phyloP scores from a whole-genome alignment of 2,329 filamentous ascomycete genomes.

The Exserohilum rostratum region DNA sequence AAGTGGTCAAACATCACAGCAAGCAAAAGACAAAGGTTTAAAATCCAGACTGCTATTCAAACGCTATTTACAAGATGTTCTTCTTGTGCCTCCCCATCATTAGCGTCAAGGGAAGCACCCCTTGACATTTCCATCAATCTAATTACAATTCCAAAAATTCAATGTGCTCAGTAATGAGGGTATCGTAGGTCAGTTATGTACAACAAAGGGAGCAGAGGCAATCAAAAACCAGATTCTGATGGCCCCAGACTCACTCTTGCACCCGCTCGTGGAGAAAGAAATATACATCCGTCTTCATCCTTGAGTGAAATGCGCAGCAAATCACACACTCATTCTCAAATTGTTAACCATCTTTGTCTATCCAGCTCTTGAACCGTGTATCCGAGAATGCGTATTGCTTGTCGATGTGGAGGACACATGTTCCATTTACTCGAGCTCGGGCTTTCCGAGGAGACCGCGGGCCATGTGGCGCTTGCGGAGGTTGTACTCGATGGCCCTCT shows the following conservation, averaged over 20 bases:
- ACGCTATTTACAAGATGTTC: conserved; percentile 1
- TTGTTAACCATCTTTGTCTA: background rate
- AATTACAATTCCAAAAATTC: conserved; percentile 3
- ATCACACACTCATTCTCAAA: background rate
- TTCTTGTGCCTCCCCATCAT: background rate
- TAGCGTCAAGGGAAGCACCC: background rate
- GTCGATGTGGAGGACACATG: no score
- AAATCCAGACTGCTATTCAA: conserved; percentile 5
- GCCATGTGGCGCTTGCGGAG: conserved; percentile 48
- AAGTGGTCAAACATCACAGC: background rate
- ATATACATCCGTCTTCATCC: background rate
- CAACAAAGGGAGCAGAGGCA: background rate
- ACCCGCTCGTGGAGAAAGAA: background rate
- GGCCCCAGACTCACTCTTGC: background rate
- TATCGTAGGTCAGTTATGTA: conserved; percentile 12
- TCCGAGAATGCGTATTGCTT: no score
- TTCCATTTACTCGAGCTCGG: conserved; percentile 21
- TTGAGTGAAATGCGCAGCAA: conserved; percentile 5
- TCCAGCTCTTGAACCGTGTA: background rate
- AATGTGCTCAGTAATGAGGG: conserved; percentile 9
- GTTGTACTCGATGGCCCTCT: conserved; percentile 66
- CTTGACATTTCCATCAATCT: conserved; percentile 1
- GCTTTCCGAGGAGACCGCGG: conserved; percentile 43
- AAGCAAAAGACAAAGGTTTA: background rate
- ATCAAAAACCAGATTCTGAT: background rate